Conservation (phyloP, 1,139 yeast genomes). For the Fermentozyma sake region DNA sequence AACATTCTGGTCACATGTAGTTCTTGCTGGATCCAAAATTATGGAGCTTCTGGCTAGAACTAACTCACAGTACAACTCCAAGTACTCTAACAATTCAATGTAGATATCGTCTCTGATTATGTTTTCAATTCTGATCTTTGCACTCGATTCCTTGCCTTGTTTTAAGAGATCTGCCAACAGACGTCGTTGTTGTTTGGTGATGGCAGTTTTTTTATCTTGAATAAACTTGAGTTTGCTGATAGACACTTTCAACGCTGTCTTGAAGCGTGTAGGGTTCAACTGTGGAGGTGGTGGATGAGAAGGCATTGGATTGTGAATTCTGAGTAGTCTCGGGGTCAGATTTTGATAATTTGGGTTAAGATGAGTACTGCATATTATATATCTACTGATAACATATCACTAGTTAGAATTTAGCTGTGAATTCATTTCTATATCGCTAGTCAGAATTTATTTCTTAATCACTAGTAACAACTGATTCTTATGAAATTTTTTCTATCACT, state of each 20-base stretch:
- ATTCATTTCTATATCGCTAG: too few relatives aligned
- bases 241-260: conserved; percentile 75
- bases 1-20: conserved; percentile 56
- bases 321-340: too few relatives aligned
- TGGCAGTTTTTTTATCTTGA: conserved; percentile 77
- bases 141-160: conserved; percentile 76
- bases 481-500: too few relatives aligned
- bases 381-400: conserved; percentile 1
- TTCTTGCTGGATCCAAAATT: conserved; percentile 35
- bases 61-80: conserved; percentile 82
- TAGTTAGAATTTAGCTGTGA: too few relatives aligned
- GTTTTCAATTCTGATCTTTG: conserved; percentile 80
- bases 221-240: conserved; percentile 73
- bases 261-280: conserved; percentile 45
- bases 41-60: conserved; percentile 70
- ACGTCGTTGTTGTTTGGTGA: conserved; percentile 78
- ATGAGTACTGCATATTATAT: conserved; percentile 1
- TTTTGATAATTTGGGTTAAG: too few relatives aligned
- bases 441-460: too few relatives aligned
- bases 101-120: conserved; percentile 81
- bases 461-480: too few relatives aligned
- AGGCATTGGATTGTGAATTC: conserved; percentile 1
- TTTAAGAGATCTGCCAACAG: conserved; percentile 67
- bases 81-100: conserved; percentile 72
- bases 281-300: conserved; percentile 29